phyloP scores from a whole-genome alignment of 768 basidiomycete genomes.

The Phanerochaete sordida region DNA sequence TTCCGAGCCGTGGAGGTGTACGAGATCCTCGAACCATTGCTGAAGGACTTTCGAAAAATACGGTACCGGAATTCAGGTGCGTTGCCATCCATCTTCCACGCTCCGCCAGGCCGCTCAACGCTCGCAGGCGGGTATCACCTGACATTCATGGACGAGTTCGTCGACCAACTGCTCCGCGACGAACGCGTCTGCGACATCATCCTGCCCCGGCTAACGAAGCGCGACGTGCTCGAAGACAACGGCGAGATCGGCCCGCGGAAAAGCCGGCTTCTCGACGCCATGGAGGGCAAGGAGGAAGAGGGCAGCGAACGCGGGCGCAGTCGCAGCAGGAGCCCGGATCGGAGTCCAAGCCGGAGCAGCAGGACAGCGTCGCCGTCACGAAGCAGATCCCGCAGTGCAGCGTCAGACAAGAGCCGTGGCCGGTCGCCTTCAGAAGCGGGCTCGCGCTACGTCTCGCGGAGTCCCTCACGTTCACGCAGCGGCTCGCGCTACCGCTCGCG shows the following conservation, averaged over 20 bases:
- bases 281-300: conserved; percentile 68
- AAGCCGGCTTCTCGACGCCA: conserved; percentile 82
- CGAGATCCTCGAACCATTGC: conserved; percentile 87
- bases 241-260: conserved; percentile 84
- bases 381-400: conserved; percentile 23
- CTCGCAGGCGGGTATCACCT: conserved; percentile 78
- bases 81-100: neutral
- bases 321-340: conserved; percentile 30
- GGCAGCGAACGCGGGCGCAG: conserved; percentile 41
- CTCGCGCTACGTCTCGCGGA: conserved; percentile 63
- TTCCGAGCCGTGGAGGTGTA: conserved; percentile 89
- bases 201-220: conserved; percentile 82
- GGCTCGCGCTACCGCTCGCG: conserved; percentile 31
- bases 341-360: conserved; percentile 23
- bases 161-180: conserved; percentile 77
- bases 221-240: conserved; percentile 86
- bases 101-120: neutral
- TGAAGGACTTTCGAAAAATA: conserved; percentile 92
- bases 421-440: conserved; percentile 41
- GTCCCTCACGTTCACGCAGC: conserved; percentile 54
- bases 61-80: conserved; percentile 79
- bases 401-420: neutral
- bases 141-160: conserved; percentile 89
- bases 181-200: conserved; percentile 97
- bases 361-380: conserved; percentile 30